Conservation (phyloP, 345 rosid species). For the Dipteronia dyeriana region DNA sequence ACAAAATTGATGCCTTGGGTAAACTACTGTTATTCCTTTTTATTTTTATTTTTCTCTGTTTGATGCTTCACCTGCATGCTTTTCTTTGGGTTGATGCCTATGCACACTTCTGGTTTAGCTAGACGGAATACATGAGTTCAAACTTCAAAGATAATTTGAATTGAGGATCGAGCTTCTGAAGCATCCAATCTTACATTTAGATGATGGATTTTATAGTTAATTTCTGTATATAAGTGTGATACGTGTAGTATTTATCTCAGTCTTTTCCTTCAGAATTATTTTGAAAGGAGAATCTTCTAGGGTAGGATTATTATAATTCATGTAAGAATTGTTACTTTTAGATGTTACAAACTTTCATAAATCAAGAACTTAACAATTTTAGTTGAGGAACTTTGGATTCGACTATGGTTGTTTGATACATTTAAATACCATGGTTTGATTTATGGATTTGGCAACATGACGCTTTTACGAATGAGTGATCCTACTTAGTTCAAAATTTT, state of each 20-base stretch:
- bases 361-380: neutral
- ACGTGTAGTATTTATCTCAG: neutral
- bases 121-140: neutral
- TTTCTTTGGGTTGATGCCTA: neutral
- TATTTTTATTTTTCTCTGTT: neutral
- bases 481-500: neutral
- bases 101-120: neutral
- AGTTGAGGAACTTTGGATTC: neutral
- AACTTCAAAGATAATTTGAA: neutral
- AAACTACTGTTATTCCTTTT: conserved; percentile 19
- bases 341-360: neutral
- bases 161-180: neutral
- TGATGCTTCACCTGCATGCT: neutral
- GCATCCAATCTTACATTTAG: neutral
- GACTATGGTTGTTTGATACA: neutral
- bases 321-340: neutral
- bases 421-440: neutral
- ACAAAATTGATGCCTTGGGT: conserved; percentile 92
- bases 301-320: neutral
- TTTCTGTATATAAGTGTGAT: neutral
- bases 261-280: neutral
- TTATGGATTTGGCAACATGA: neutral
- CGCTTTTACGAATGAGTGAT: neutral
- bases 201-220: neutral
- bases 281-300: neutral